Base-by-base conservation (phyloP, 345 rosid species). In the Heritiera fomes region DNA sequence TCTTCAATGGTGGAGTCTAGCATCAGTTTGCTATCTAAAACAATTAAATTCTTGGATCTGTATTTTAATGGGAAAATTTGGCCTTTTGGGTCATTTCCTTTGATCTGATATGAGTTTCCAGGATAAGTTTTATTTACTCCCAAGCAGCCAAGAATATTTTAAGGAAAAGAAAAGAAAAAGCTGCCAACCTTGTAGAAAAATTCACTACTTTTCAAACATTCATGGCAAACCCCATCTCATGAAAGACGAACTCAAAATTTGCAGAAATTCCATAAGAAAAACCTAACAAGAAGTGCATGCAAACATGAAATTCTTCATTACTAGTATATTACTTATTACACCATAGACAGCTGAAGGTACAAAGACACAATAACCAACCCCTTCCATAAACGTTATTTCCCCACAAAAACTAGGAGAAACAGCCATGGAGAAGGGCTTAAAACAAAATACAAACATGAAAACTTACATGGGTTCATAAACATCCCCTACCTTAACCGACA, bases 371-470 rank as follows among this genome's bases (percentile, higher is more conserved):
- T 56, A 8, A 40, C 46, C 50, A 38, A 53, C 40, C 59, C 78
- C 62, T 47, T 17, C 80, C 80, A 60, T 69, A 11, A 45, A 69
- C 75, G 45, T 70, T 49, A 59, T 58, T 20, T 70, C 75, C 68
- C 41, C 32, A 28, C 59, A 56, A 78, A 78, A 69, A 69, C 56
- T 69, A 30, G 60, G 9, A 49, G 79, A 58, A 59, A 78, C 59
- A 70, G 46, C 75, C 30, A 46, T 58, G 74, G 53, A 13, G 46
- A 68, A 78, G 56, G 75, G 20, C 11, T 45, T 45, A 49, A 50
- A 12, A 65, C 14, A 23, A 43, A 59, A 59, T 11, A 34, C 5
- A 5, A 9, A 38, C 38, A 50, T 3, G 7, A 15, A 53, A 53
- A 76, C 23, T 6, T 23, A 43, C 17, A 55, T 20, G 72, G 60